Conservation (phyloP, 1,139 yeast genomes). For the Taphrina deformans region DNA sequence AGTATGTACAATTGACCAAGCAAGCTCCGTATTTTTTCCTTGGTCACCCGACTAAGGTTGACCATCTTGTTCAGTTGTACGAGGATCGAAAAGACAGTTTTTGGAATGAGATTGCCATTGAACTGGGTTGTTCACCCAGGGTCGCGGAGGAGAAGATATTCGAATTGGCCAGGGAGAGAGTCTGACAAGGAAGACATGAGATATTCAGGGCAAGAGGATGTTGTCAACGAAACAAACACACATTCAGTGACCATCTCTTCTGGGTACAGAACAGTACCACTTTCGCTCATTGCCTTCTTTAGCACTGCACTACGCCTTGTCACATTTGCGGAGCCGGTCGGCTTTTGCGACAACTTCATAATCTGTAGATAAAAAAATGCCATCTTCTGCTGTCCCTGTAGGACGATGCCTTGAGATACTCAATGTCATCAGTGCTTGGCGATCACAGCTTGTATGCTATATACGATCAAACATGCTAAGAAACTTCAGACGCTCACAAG, state of each 20-base stretch:
- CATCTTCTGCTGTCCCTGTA: too few relatives aligned
- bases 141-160: conserved; percentile 6
- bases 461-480: neutral
- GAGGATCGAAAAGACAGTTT: neutral
- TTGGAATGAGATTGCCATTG: conserved; percentile 8
- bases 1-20: neutral
- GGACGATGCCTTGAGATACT: too few relatives aligned
- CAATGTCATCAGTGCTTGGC: neutral
- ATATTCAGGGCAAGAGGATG: neutral
- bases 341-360: neutral
- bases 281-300: neutral
- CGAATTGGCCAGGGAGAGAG: neutral
- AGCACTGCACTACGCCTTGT: too few relatives aligned
- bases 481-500: neutral
- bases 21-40: neutral
- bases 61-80: neutral
- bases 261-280: neutral
- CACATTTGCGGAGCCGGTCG: neutral
- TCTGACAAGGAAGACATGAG: neutral
- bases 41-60: neutral
- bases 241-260: neutral
- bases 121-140: neutral
- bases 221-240: neutral
- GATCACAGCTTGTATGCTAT: neutral
- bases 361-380: too few relatives aligned